A percentile compares a stretch with the other conserved stretches of the same genome.
phyloP scores from a whole-genome alignment of 805 yeast species.

The Yamadazyma laniorum region DNA sequence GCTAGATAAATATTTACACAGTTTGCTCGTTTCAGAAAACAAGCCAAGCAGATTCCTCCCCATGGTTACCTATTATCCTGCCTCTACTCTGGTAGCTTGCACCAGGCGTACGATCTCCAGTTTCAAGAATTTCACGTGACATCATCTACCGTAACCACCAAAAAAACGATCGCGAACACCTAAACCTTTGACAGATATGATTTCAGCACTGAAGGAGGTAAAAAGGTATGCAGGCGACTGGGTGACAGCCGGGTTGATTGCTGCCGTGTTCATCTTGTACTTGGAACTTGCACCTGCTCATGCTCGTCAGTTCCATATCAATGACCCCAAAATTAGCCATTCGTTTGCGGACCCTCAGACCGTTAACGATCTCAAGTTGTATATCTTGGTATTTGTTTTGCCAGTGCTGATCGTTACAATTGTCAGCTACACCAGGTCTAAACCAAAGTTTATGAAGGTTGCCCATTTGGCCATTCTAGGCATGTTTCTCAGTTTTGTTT shows the following conservation, averaged over 20 bases:
- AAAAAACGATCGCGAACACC: no score
- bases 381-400: constrained; percentile 24
- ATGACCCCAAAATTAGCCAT: constrained; percentile 28
- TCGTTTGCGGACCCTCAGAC: constrained; percentile 30
- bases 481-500: constrained; percentile 25
- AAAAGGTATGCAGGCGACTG: constrained; percentile 23
- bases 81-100: no score
- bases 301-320: constrained; percentile 26
- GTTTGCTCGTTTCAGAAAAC: no score
- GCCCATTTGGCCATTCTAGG: constrained; percentile 32
- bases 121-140: no score
- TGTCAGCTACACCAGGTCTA: constrained; percentile 5
- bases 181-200: no score
- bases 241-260: constrained; percentile 19
- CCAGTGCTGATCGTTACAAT: constrained; percentile 24
- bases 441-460: constrained; percentile 8
- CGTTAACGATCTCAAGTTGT: constrained; percentile 31
- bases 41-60: no score
- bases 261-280: constrained; percentile 19
- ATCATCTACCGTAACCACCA: no score
- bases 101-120: no score
- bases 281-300: constrained; percentile 28
- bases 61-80: no score
- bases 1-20: no score
- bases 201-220: constrained; percentile 9